phyloP scores from a whole-genome alignment of 2,329 filamentous ascomycete species.

The Fusarium coicis region DNA sequence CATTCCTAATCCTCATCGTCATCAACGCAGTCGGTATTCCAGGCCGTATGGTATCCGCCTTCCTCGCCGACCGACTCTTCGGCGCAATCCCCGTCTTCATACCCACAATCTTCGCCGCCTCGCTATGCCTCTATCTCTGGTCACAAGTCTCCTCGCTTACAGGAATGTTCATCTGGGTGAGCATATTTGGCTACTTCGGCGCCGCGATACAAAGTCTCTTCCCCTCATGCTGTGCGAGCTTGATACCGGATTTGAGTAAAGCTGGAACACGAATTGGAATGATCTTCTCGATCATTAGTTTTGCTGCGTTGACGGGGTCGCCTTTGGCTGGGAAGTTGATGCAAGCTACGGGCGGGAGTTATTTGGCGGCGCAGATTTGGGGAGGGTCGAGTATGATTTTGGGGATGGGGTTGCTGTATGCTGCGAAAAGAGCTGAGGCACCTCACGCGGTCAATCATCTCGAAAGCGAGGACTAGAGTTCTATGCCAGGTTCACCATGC shows the following conservation, averaged over 20 bases:
- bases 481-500: no score
- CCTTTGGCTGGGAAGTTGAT: conserved; percentile 65
- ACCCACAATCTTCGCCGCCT: conserved; percentile 58
- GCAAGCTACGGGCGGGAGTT: conserved; percentile 54
- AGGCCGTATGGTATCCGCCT: conserved; percentile 64
- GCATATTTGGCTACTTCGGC: conserved; percentile 71
- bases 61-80: conserved; percentile 63
- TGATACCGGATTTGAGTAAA: conserved; percentile 65
- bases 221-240: conserved; percentile 60
- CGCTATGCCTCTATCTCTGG: conserved; percentile 64
- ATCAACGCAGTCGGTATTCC: conserved; percentile 68
- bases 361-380: conserved; percentile 63
- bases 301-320: conserved; percentile 64
- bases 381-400: conserved; percentile 58
- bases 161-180: conserved; percentile 66
- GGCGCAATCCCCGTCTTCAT: conserved; percentile 68
- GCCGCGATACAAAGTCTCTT: conserved; percentile 75
- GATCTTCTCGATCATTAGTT: conserved; percentile 67
- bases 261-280: conserved; percentile 68
- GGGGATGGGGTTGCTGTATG: conserved; percentile 54
- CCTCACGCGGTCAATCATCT: neutral
- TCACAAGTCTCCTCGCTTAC: conserved; percentile 55
- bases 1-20: conserved; percentile 68
- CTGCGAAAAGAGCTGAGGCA: conserved; percentile 51
- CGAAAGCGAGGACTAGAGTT: rapidly evolving